Evolutionary conservation across 2,329 filamentous ascomycete species (phyloP), one percentile per base, ranked within the genome.

Genomic region (Aspergillus ochraceoroseus): DNA sequence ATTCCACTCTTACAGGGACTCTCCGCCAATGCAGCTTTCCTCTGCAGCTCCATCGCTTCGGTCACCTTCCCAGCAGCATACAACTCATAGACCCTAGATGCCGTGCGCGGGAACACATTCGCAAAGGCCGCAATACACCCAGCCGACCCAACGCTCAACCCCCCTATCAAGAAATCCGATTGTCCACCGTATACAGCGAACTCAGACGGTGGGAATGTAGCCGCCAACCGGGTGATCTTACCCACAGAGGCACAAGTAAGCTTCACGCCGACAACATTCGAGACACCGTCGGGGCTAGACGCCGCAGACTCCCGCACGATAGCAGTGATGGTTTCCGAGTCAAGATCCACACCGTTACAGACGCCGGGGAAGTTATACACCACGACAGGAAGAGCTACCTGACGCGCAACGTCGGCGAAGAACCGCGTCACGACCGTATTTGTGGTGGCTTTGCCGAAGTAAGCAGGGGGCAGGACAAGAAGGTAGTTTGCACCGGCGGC

Each of bases 111-210:
- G 37, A 76, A 76, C 3, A 78, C 65, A 47, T 79, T 79, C 20
- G 71, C 74, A 54, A 80, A 79, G 1, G 71, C 75, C 1, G 74
- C 70, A 35, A 80, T 76, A 46, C 73, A 77, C 1, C 76, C 76
- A 0, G 71, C 69, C 13, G 67, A 70, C 1, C 77, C 76, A 2
- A 70, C 68, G 2, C 69, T 68, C 9, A 80, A 50, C 0, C 74
- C 75, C 2, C 70, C 74, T 12, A 79, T 63, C 38, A 87, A 58
- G 58, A 84, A 87, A 55, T 87, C 83, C 1, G 77, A 78, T 64
- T 87, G 83, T 0, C 85, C 85, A 1, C 82, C 83, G 53, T 79
- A 87, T 0, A 79, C 76, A 1, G 81, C 76, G 55, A 88, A 88
- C 7, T 71, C 61, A 2, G 75, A 69, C 0, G 73, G 61, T 0